These are phyloP conservation scores for Coccinonectria pachysandricola DNA, from an alignment of 2,329 filamentous ascomycete genomes.

Conservation along the genomic window DNA sequence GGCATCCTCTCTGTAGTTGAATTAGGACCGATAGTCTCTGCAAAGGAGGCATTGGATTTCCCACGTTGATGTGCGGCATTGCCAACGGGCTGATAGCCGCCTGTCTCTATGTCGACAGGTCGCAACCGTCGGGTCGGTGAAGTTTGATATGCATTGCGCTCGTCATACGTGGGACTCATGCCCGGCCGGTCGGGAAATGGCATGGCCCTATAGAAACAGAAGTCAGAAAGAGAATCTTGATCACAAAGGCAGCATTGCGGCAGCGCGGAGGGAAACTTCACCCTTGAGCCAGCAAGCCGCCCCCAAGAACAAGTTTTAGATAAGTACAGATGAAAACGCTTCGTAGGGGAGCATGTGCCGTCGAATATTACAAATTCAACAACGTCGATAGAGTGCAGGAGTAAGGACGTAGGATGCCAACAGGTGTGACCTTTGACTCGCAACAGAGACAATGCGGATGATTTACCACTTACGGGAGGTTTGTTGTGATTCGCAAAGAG, in stretches of 20 bases:
- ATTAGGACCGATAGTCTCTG: conserved; percentile 49
- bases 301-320: too few species aligned
- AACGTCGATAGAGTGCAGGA: too few species aligned
- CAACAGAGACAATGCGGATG: conserved; percentile 3
- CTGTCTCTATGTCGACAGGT: conserved; percentile 61
- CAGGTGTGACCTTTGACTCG: too few species aligned
- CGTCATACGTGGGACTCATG: conserved; percentile 49
- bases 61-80: conserved; percentile 40
- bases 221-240: conserved; percentile 11
- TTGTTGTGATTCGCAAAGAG: conserved; percentile 17
- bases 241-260: conserved; percentile 3
- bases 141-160: conserved; percentile 54
- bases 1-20: conserved; percentile 44
- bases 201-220: conserved; percentile 36
- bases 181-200: conserved; percentile 56
- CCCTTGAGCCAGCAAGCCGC: conserved; percentile 7
- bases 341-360: too few species aligned
- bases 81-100: conserved; percentile 33
- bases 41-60: conserved; percentile 47
- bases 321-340: too few species aligned
- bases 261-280: conserved; percentile 6
- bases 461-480: conserved; percentile 16
- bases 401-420: too few species aligned
- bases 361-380: too few species aligned
- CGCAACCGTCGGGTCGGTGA: conserved; percentile 56